Percentiles rank a stretch among this genome's conserved stretches.
phyloP scores from a whole-genome alignment of 805 yeast species.

The Ogataea glucozyma region DNA sequence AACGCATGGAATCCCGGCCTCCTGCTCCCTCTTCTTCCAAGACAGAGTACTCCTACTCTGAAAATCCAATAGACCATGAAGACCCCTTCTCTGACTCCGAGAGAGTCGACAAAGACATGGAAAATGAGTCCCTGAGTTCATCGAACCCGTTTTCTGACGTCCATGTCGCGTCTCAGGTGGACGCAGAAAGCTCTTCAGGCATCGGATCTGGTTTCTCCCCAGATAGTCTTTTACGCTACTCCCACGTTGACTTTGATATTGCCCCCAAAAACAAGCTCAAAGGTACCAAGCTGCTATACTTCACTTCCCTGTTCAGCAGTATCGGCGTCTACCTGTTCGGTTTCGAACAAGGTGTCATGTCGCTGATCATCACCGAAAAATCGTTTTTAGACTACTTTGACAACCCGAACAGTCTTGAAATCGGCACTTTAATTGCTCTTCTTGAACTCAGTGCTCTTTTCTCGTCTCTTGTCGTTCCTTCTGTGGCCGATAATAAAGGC shows the following conservation, averaged over 20 bases:
- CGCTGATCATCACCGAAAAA: constrained; percentile 74
- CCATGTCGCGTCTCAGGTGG: background rate
- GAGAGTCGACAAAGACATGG: background rate
- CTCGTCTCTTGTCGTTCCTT: constrained; percentile 72
- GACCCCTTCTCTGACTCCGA: constrained; percentile 1
- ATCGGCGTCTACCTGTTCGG: constrained; percentile 57
- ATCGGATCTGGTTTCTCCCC: too few species aligned
- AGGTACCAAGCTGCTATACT: constrained; percentile 28
- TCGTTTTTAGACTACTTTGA: constrained; percentile 67
- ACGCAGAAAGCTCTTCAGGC: background rate
- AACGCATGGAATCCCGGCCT: constrained; percentile 7
- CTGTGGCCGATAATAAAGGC: constrained; percentile 75
- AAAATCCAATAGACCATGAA: too few species aligned
- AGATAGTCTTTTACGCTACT: constrained; percentile 10
- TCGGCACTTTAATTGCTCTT: constrained; percentile 84
- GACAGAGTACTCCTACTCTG: constrained; percentile 15
- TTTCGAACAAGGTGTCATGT: constrained; percentile 75
- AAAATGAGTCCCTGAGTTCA: too few species aligned
- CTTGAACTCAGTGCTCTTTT: constrained; percentile 81
- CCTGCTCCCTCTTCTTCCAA: constrained; percentile 9
- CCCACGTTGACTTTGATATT: constrained; percentile 25
- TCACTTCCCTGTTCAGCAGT: constrained; percentile 30
- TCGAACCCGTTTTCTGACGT: constrained; percentile 1
- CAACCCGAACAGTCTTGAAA: constrained; percentile 66
- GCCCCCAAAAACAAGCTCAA: constrained; percentile 20